Base-by-base conservation (phyloP, 1,139 yeast species). In the Hyphopichia pseudoburtonii region DNA sequence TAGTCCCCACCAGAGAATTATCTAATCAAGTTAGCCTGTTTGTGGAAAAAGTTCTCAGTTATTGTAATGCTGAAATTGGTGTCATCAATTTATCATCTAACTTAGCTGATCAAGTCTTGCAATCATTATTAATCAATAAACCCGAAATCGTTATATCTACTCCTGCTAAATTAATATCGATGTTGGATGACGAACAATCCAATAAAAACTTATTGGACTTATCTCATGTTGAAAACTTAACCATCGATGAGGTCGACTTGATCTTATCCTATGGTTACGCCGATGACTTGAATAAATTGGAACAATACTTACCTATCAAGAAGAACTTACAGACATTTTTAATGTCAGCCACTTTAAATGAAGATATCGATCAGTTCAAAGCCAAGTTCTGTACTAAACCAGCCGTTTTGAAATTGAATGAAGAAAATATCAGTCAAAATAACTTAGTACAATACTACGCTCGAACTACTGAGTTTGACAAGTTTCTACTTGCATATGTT, bases 301-400 rank as follows among this genome's bases (percentile, higher is more conserved):
- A 84, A 12, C 70, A 72, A 17, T 76, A 66, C 45, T 65, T 88
- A 45, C 92, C 94, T 10, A 71, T 82, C 38, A 82, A 80, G 56
- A 83, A 83, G 50, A 81, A 82, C 39, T 68, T 88, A 48, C 98
- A 94, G 64, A 83, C 95, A 2, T 90, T 89, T 64, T 69, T 94
- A 48, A 92, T 92, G 97, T 87, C 96, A 60, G 99, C 99, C 2
- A 94, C 98, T 3, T 68, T 94, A 41, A 86, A 82, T 55, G 95
- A 87, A 35, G 97, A 92, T 44, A 78, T 90, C 45, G 81, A 86
- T 42, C 79, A 76, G 33, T 66, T 94, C 52, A 92, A 92, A 61
- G 58, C 68, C 32, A 76, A 78, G 52, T 89, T 86, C 58, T 92
- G 97, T 62, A 80, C 90, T 38, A 78, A 80, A 48, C 95, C 97